Percentiles rank a stretch among this genome's conserved stretches.
These are phyloP conservation scores for Escallonia rubra DNA, from an alignment of 129 eudicot genomes.

Conservation along the genomic window DNA sequence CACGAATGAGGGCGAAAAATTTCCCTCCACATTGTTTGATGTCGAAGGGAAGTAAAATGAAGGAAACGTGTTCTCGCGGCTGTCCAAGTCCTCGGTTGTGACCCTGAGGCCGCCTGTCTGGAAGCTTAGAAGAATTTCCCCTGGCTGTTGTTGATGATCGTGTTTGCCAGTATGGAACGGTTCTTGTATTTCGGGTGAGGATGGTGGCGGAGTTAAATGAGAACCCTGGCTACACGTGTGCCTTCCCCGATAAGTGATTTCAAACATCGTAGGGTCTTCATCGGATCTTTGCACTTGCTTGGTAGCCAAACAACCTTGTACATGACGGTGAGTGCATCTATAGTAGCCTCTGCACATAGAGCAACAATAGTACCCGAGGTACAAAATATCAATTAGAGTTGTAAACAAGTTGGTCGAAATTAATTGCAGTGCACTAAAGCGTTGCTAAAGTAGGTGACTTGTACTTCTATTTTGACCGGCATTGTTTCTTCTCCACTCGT, in stretches of 20 bases:
- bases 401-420: no score
- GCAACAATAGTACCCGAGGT: neutral
- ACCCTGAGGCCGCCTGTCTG: conserved; percentile 23
- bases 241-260: conserved; percentile 60
- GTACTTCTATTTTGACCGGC: no score
- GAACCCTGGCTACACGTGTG: conserved; percentile 56
- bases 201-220: neutral
- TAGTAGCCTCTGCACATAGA: conserved; percentile 63
- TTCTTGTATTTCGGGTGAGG: neutral
- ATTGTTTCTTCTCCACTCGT: no score
- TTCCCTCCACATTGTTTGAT: conserved; percentile 17
- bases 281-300: conserved; percentile 71
- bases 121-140: conserved; percentile 19
- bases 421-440: no score
- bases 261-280: conserved; percentile 40
- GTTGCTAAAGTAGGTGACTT: no score
- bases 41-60: conserved; percentile 27
- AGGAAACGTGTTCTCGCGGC: neutral
- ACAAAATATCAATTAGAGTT: no score
- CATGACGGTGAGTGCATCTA: conserved; percentile 51
- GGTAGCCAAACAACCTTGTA: conserved; percentile 66
- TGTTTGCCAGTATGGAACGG: neutral
- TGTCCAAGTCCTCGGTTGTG: conserved; percentile 10
- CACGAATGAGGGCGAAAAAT: conserved; percentile 18
- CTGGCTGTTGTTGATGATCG: conserved; percentile 7